Conservation (phyloP, 352 stramenopile genomes). For the Phytophthora pluvialis region DNA sequence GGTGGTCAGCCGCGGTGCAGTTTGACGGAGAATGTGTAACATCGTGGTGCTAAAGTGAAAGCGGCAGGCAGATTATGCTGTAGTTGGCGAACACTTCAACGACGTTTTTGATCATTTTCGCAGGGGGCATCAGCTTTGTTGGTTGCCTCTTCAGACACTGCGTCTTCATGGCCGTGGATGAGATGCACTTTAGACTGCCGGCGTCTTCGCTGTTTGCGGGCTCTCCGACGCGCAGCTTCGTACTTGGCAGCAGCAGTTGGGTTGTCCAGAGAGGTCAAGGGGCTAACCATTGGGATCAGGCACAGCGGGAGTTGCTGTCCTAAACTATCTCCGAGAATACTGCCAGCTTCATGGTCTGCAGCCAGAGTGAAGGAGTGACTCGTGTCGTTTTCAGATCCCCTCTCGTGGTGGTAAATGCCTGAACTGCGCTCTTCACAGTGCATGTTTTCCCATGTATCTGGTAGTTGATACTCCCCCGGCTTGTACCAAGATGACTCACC, state of each 20-base stretch:
- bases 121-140: neutral
- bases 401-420: conserved; percentile 5
- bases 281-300: conserved; percentile 75
- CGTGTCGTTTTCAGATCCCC: conserved; percentile 15
- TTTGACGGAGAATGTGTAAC: neutral
- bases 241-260: conserved; percentile 63
- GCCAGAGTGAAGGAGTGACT: conserved; percentile 7
- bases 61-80: neutral
- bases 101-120: neutral
- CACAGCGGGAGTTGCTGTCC: conserved; percentile 62
- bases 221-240: conserved; percentile 48
- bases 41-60: neutral
- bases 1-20: neutral
- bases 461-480: conserved; percentile 9
- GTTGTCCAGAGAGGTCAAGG: conserved; percentile 67
- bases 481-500: conserved; percentile 68
- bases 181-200: conserved; percentile 16
- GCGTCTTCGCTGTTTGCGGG: conserved; percentile 33
- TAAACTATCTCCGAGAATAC: conserved; percentile 7
- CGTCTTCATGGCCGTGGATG: neutral
- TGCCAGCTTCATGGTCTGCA: neutral
- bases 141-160: neutral
- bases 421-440: conserved; percentile 8
- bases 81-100: neutral
- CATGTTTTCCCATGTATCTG: neutral